Evolutionary conservation across 306 rosid species (phyloP).

Genomic region (Cajanus cajan): DNA sequence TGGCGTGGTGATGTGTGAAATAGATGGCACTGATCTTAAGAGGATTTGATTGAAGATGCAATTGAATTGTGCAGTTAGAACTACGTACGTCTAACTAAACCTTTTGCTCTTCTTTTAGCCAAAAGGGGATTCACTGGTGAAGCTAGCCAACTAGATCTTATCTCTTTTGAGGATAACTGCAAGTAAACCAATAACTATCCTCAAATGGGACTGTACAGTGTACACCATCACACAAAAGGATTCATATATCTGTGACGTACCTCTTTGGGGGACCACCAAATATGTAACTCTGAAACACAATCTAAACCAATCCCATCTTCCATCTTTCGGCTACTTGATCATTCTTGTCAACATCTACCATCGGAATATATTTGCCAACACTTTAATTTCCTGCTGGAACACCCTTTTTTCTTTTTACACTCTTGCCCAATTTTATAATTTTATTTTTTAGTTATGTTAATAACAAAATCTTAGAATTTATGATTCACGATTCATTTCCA

Average conservation of each 20-base stretch:
- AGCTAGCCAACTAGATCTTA: conserved; percentile 16
- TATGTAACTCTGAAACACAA: conserved; percentile 37
- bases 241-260: conserved; percentile 37
- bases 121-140: neutral
- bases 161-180: conserved; percentile 22
- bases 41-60: conserved; percentile 18
- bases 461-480: neutral
- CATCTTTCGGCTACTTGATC: neutral
- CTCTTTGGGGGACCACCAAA: conserved; percentile 46
- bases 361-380: neutral
- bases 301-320: conserved; percentile 21
- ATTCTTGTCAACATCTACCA: neutral
- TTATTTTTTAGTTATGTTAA: neutral
- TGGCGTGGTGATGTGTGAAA: too few relatives aligned
- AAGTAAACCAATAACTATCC: neutral
- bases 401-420: neutral
- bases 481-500: too few relatives aligned
- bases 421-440: neutral
- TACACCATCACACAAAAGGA: too few relatives aligned
- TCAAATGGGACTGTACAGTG: too few relatives aligned
- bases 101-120: neutral
- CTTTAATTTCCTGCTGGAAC: neutral
- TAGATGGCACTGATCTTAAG: neutral
- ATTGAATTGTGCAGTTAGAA: neutral
- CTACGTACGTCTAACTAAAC: neutral